Conservation (phyloP, 805 yeast genomes). For the Candida endomychidarum region DNA sequence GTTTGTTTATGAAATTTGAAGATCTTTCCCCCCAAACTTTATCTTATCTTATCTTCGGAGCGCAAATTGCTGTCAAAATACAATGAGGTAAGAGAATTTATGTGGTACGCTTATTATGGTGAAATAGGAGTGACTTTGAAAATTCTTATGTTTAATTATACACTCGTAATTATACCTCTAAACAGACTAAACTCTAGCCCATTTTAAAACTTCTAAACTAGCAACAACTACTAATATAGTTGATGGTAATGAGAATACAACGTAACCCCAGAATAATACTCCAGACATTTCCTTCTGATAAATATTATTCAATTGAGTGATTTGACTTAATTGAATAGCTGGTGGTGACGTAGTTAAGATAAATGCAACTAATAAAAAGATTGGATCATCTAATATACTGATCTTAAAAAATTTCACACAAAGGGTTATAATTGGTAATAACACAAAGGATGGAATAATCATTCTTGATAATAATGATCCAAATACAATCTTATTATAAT, state of each 20-base stretch:
- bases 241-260: slow-evolving; percentile 69
- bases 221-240: slow-evolving; percentile 71
- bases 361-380: slow-evolving; percentile 73
- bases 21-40: too few species aligned
- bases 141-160: background rate
- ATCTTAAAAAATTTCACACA: slow-evolving; percentile 63
- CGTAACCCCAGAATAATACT: slow-evolving; percentile 81
- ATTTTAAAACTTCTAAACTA: slow-evolving; percentile 58
- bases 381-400: slow-evolving; percentile 78
- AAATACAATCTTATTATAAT: slow-evolving; percentile 60
- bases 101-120: too few species aligned
- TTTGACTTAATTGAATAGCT: slow-evolving; percentile 79
- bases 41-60: slow-evolving; percentile 1
- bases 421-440: slow-evolving; percentile 65
- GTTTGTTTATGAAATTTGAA: too few species aligned
- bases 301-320: slow-evolving; percentile 71
- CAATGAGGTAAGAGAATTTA: too few species aligned
- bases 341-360: slow-evolving; percentile 78
- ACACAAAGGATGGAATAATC: slow-evolving; percentile 69
- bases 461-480: slow-evolving; percentile 75
- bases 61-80: too few species aligned
- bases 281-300: slow-evolving; percentile 84
- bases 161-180: background rate
- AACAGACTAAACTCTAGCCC: slow-evolving; percentile 33
- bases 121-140: background rate